These are phyloP conservation scores for Chaetomiaceae sp. DNA, from an alignment of 2,329 filamentous ascomycete genomes.

Conservation along the genomic window DNA sequence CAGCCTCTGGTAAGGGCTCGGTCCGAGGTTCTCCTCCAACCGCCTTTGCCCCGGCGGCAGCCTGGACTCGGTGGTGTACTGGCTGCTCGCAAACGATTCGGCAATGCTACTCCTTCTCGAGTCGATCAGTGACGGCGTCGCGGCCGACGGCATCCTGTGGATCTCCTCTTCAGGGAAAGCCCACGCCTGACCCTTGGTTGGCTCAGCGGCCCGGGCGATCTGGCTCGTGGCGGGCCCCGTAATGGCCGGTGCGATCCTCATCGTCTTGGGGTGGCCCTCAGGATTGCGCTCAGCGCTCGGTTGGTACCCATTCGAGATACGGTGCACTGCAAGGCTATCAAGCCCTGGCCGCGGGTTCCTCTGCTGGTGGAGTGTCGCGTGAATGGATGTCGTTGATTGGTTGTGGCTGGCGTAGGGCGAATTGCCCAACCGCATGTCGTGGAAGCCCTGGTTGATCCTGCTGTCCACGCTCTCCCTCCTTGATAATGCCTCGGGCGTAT, in stretches of 20 bases:
- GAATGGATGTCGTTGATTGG: constrained; percentile 70
- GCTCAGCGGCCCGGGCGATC: constrained; percentile 68
- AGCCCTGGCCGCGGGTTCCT: constrained; percentile 52
- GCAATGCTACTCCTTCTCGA: constrained; percentile 73
- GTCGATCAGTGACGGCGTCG: constrained; percentile 49
- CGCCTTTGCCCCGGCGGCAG: constrained; percentile 68
- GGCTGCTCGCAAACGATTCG: constrained; percentile 73
- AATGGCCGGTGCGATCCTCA: constrained; percentile 69
- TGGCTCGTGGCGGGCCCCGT: constrained; percentile 63
- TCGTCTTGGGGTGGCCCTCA: constrained; percentile 46
- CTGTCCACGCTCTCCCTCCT: constrained; percentile 77
- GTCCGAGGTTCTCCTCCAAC: constrained; percentile 55
- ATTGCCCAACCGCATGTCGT: constrained; percentile 62
- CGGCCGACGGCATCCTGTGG: constrained; percentile 44
- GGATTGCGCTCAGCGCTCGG: constrained; percentile 56
- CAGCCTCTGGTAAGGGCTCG: constrained; percentile 45
- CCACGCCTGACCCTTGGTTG: constrained; percentile 79
- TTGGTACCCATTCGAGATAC: constrained; percentile 62
- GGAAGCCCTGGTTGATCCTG: constrained; percentile 68
- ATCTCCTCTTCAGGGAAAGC: constrained; percentile 74
- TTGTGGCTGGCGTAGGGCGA: constrained; percentile 75
- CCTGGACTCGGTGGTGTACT: constrained; percentile 70
- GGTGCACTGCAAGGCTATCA: constrained; percentile 51
- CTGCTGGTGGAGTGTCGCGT: constrained; percentile 65
- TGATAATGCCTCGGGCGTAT: constrained; percentile 45